Percentiles rank a stretch among this genome's conserved stretches.
Conservation (phyloP, 495 filamentous ascomycete genomes). For the Hyaloscypha variabilis region DNA sequence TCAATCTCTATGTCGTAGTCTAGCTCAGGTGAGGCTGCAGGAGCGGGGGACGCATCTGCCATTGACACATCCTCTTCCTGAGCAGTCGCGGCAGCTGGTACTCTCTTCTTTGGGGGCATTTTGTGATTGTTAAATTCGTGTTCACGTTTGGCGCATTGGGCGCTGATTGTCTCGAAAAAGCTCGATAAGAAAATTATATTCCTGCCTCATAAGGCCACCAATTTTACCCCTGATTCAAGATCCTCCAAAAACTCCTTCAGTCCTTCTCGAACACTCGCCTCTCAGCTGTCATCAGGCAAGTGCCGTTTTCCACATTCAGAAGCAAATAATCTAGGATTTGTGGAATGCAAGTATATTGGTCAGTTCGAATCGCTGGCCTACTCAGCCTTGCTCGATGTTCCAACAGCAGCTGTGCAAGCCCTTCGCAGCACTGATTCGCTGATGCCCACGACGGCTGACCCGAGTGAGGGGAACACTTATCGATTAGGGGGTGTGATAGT, state of each 20-base stretch:
- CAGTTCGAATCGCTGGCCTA: neutral
- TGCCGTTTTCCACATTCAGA: neutral
- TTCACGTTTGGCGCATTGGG: constrained; percentile 15
- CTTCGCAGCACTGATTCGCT: constrained; percentile 2
- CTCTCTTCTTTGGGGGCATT: constrained; percentile 30
- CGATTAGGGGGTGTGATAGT: constrained; percentile 17
- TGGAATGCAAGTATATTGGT: neutral
- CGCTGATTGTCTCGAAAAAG: neutral
- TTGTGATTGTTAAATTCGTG: constrained; percentile 4
- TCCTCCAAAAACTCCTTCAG: neutral
- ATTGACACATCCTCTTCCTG: constrained; percentile 52
- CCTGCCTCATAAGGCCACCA: constrained; percentile 1
- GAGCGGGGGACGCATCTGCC: constrained; percentile 49
- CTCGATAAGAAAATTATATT: neutral
- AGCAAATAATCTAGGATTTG: neutral
- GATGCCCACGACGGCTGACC: constrained; percentile 9
- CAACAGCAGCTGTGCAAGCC: neutral
- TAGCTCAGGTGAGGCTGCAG: constrained; percentile 32
- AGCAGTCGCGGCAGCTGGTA: constrained; percentile 20
- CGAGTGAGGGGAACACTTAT: constrained; percentile 24
- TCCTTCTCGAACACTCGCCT: neutral
- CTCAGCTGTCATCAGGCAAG: constrained; percentile 1
- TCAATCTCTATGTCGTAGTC: constrained; percentile 47
- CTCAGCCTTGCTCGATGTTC: neutral
- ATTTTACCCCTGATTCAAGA: neutral